Evolutionary conservation across 2,329 filamentous ascomycete genomes (phyloP), one percentile per base, ranked within the genome.

Genomic region (Aaosphaeria arxii): DNA sequence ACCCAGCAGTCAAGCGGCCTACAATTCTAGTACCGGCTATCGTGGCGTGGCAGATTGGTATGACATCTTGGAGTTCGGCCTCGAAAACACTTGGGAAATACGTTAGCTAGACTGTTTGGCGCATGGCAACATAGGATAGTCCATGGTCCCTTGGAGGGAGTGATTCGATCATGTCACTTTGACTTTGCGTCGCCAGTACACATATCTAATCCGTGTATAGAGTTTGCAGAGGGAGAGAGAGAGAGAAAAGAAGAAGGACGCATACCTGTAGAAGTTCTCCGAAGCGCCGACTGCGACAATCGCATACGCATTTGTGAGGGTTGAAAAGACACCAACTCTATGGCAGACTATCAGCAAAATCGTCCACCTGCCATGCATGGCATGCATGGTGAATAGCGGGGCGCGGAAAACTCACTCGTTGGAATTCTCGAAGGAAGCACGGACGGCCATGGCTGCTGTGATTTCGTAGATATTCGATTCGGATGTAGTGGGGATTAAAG

Each of bases 21-120:
- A 99, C 88, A 72, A 99, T 99, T 66, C 94, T 84, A 36, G 92
- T 97, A 61, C 94, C 94, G 54, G 91, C 91, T 71, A 99, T 97
- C 49, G 92, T 96, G 61, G 90, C 91, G 76, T 94, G 89, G 74
- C 90, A 94, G 73, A 96, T 96, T 60, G 94, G 94, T 63, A 99
- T 92, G 55, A 96, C 85, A 77, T 97, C 94, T 79, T 95, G 90
- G 53, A 99, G 82, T 78, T 99, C 94, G 55, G 92, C 87, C 80
- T 99, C 94, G 77, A 99, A 97, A 71, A 97, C 84, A 79, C 89
- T 90, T 24, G 17, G 17, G 17, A 24, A 24, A 24, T 24, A 24
- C 17, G 56, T 53, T 6, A 36, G 52, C 45, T 43, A 33, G 9
- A 46, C 33, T 46, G 49, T 69, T 42, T 66, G 60, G 55, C n/a